Percentiles rank a stretch among this genome's conserved stretches.
Conservation (phyloP, 2,329 filamentous ascomycete species). For the Monilinia vaccinii-corymbosi region DNA sequence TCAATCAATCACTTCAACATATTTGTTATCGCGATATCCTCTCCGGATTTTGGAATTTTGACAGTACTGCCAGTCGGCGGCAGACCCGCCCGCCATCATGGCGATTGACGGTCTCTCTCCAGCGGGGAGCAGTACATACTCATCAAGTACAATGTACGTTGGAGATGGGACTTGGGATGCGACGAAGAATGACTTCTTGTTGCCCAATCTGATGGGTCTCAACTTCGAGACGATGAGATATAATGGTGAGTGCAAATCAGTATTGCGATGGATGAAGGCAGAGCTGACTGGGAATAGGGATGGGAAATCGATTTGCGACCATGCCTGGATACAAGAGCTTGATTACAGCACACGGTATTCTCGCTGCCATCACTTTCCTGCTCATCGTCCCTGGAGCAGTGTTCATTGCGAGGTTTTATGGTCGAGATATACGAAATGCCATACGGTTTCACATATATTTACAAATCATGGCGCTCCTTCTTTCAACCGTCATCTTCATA, state of each 20-base stretch:
- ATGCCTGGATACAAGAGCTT: conserved; percentile 62
- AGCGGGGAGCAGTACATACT: conserved; percentile 64
- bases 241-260: conserved; percentile 49
- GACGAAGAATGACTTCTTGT: conserved; percentile 63
- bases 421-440: conserved; percentile 49
- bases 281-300: conserved; percentile 38
- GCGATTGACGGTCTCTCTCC: conserved; percentile 33
- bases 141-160: conserved; percentile 64
- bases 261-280: conserved; percentile 11
- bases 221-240: conserved; percentile 78
- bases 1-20: not conserved
- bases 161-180: conserved; percentile 82
- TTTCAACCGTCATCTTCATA: conserved; percentile 63
- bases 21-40: not conserved
- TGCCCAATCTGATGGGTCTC: conserved; percentile 67
- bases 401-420: conserved; percentile 63
- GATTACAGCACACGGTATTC: conserved; percentile 60
- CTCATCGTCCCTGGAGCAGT: conserved; percentile 66
- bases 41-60: not conserved
- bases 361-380: conserved; percentile 66
- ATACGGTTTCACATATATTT: conserved; percentile 66
- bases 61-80: conserved; percentile 13
- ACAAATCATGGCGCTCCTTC: conserved; percentile 57
- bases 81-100: conserved; percentile 24
- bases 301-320: conserved; percentile 70